Base-by-base conservation (phyloP, 345 rosid species). In the Noccaea bulbosa region DNA sequence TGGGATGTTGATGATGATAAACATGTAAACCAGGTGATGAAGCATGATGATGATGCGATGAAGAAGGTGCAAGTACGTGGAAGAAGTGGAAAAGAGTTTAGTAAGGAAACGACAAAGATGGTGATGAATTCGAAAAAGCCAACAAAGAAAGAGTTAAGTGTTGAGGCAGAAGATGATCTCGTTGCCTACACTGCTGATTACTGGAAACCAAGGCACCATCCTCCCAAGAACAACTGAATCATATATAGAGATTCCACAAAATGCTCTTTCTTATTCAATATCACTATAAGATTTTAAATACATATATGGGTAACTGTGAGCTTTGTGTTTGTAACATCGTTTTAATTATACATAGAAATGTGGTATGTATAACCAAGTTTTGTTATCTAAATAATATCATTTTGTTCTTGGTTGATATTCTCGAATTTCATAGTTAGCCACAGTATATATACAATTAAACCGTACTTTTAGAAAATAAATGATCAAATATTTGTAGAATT, bases 101-200 rank as follows among this genome's bases (percentile, higher is more conserved):
- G 16, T n/a, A 58, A 50, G 27, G 15, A 74, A 5, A 67, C 52
- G 11, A 39, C 70, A 60, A 72, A 49, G 39, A 41, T 76, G 60
- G 34, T 0, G 64, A 27, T 56, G 34, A 44, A 30, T 14, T n/a
- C 38, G 38, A 70, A 49, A 63, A 66, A 48, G n/a, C 20, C 34
- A 66, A 22, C 65, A 49, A 66, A 64, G 54, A 56, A 65, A 61
- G 67, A 48, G 50, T 15, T 53, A 55, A 32, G 22, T 64, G 67
- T 10, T 58, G 65, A 76, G 63, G 81, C 70, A 57, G 66, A 77
- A 4, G 77, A 69, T 37, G 88, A 81, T 64, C 83, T 88, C 60
- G 86, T 83, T n/a, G 87, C 87, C 70, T 86, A 80, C 67, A 85
- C 69, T 77, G 89, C 86, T 40, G 97, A 90, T 80, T 90, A 90